Conservation (phyloP, 805 yeast species). For the Cephaloascus albidus region DNA sequence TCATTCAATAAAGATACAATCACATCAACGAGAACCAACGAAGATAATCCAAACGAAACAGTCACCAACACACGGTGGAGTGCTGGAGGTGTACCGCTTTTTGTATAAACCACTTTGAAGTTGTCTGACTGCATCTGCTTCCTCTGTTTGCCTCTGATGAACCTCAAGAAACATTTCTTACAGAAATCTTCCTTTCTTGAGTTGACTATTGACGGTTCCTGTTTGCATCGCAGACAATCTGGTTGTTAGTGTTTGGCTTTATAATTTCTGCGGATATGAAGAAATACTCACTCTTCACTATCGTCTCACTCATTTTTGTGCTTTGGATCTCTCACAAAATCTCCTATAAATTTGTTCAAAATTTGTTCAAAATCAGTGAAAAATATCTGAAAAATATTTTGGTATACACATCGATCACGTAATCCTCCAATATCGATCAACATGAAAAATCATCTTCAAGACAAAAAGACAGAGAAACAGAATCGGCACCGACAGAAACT, state of each 20-base stretch:
- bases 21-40: conserved; percentile 63
- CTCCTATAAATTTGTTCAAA: no score
- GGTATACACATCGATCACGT: no score
- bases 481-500: no score
- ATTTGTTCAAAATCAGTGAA: no score
- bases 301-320: conserved; percentile 1
- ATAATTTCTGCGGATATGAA: conserved; percentile 9
- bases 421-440: no score
- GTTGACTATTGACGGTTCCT: conserved; percentile 26
- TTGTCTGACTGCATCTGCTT: conserved; percentile 66
- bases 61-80: conserved; percentile 51
- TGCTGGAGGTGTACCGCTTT: conserved; percentile 18
- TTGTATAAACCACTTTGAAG: conserved; percentile 61
- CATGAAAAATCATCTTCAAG: no score
- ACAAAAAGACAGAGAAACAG: no score
- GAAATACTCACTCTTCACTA: conserved; percentile 7
- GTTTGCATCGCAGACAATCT: conserved; percentile 46
- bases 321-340: no score
- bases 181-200: conserved; percentile 65
- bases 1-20: conserved; percentile 50
- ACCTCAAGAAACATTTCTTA: conserved; percentile 56
- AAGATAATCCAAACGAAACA: conserved; percentile 57
- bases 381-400: neutral
- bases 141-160: conserved; percentile 72
- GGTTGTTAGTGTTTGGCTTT: no score